Evolutionary conservation across 805 yeast species (phyloP).

Genomic region (Candida fluviatilis): DNA sequence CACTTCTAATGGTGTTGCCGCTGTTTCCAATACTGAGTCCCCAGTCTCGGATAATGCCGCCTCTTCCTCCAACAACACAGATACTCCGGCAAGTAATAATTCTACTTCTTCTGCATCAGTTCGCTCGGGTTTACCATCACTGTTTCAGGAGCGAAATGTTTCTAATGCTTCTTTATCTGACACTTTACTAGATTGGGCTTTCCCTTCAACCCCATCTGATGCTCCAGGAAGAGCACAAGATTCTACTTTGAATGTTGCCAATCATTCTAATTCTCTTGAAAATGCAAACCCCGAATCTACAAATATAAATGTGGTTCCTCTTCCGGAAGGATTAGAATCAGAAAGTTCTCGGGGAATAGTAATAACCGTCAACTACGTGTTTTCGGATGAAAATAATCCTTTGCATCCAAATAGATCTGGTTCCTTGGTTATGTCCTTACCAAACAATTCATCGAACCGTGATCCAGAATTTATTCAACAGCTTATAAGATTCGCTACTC

Average conservation of each 20-base stretch:
- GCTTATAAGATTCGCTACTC: slow-evolving; percentile 62
- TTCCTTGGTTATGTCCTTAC: slow-evolving; percentile 58
- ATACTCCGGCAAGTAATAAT: background rate
- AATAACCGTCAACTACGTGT: slow-evolving; percentile 42
- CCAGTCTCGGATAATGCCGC: background rate
- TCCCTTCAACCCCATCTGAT: background rate
- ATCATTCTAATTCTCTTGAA: background rate
- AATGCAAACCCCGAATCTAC: background rate
- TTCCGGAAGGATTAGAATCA: slow-evolving; percentile 1
- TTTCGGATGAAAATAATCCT: slow-evolving; percentile 38
- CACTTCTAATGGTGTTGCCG: slow-evolving; percentile 3
- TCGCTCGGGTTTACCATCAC: background rate
- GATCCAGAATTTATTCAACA: slow-evolving; percentile 59
- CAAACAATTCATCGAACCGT: slow-evolving; percentile 57
- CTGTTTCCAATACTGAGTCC: slow-evolving; percentile 1
- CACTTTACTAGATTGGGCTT: background rate
- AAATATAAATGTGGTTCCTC: background rate
- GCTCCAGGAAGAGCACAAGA: background rate
- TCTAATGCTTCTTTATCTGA: background rate
- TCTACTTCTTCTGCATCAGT: background rate
- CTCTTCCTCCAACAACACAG: background rate
- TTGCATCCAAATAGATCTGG: slow-evolving; percentile 45
- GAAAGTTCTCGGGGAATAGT: slow-evolving; percentile 30
- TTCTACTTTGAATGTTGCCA: background rate
- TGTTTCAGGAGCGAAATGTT: background rate